Conservation (phyloP, 164 flowering plant species). For the Aristolochia contorta region DNA sequence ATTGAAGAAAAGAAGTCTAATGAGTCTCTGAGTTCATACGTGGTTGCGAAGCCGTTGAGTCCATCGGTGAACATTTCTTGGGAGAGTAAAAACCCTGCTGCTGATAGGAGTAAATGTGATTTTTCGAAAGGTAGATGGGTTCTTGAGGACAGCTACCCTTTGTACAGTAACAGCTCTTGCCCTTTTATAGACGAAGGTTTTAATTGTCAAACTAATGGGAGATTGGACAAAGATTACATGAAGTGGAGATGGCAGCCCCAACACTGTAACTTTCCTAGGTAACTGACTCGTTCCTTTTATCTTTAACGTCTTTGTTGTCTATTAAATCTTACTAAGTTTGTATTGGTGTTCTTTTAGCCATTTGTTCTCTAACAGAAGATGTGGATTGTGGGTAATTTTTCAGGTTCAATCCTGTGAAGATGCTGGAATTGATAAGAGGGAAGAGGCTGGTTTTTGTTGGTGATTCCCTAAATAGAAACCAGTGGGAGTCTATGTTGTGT, state of each 20-base stretch:
- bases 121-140: slow-evolving; percentile 72
- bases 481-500: slow-evolving; percentile 99
- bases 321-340: neutral
- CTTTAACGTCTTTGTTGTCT: neutral
- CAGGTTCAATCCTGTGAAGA: slow-evolving; percentile 73
- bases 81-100: slow-evolving; percentile 10
- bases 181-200: slow-evolving; percentile 90
- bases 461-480: slow-evolving; percentile 93
- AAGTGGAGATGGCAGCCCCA: slow-evolving; percentile 95
- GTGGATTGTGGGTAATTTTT: neutral
- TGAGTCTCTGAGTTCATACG: neutral
- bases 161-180: slow-evolving; percentile 64
- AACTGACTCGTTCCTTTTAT: slow-evolving; percentile 1
- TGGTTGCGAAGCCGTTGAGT: neutral
- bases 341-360: neutral
- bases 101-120: slow-evolving; percentile 35
- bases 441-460: slow-evolving; percentile 92
- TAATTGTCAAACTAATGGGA: slow-evolving; percentile 69
- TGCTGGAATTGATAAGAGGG: slow-evolving; percentile 81
- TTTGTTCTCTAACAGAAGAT: neutral
- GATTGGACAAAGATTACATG: slow-evolving; percentile 59
- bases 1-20: too few relatives aligned
- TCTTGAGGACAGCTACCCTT: slow-evolving; percentile 71
- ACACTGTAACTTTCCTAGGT: slow-evolving; percentile 82
- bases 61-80: neutral